Base-by-base conservation (phyloP, 768 basidiomycete species). In the Clathrus columnatus region DNA sequence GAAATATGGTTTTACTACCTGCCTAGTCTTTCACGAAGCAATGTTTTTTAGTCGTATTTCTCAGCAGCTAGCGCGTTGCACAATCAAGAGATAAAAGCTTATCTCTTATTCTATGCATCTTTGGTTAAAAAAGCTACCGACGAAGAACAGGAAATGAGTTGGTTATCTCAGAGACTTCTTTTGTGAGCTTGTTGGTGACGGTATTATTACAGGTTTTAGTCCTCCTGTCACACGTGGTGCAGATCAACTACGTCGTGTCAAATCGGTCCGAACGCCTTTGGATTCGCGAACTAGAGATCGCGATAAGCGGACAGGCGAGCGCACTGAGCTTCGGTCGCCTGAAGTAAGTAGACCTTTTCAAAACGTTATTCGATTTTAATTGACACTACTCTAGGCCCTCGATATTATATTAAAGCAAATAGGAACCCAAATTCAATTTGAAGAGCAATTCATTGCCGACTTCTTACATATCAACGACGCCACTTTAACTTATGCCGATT, bases 401-500 rank as follows among this genome's bases (percentile, higher is more conserved):
- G 76, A 75, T 7, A 75, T 81, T 53, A 77, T 88, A 18, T 70
- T 97, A 8, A 84, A 87, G 50, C 85, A 91, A 64, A 76, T 96
- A 18, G 76, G 81, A 0, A 79, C 81, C 4, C 75, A 83, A 54
- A 77, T 96, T n/a, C 83, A 85, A 58, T 79, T 78, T 10, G 94
- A 98, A 70, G 83, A 87, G 62, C 84, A 84, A 28, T 97, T 96
- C 69, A 83, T 96, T 58, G 80, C 85, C 7, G 88, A 93, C 62
- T 97, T 97, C 69, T 72, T 98, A 48, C 92, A 93, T 65, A 87
- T 96, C 59, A 87, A 94, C 58, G 79, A 83, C 20, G n/a, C n/a
- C n/a, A 83, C 83, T 17, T 76, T 92, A 14, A 96, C 95, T 0
- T 98, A 92, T 68, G 95, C 95, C 14, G 95, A 97, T 70, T 92